Evolutionary conservation across 2,329 filamentous ascomycete species (phyloP).

Genomic region (Scleromitrula shiraiana): DNA sequence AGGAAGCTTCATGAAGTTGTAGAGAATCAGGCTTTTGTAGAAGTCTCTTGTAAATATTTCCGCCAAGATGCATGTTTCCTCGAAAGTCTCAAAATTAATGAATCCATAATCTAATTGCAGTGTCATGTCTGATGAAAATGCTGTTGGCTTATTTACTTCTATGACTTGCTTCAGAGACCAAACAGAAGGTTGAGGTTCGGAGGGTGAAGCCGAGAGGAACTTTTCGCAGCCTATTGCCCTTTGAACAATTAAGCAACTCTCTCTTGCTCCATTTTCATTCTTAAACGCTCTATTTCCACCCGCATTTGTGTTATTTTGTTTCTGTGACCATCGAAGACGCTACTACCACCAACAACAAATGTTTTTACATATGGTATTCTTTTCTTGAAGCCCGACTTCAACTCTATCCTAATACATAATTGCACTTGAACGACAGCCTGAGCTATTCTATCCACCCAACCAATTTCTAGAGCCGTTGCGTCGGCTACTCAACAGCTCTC

Average conservation of each 20-base stretch:
- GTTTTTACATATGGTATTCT: not conserved
- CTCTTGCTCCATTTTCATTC: not conserved
- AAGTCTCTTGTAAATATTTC: slow-evolving; percentile 25
- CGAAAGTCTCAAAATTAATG: slow-evolving; percentile 23
- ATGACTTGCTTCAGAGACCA: slow-evolving; percentile 28
- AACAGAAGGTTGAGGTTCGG: slow-evolving; percentile 17
- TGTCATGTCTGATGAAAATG: slow-evolving; percentile 8
- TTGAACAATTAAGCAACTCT: not conserved
- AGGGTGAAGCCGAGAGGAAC: not conserved
- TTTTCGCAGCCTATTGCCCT: not conserved
- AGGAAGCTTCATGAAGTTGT: slow-evolving; percentile 24
- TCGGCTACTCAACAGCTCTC: not conserved
- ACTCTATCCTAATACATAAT: not conserved
- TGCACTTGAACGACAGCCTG: not conserved
- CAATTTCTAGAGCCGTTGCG: not conserved
- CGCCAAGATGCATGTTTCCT: slow-evolving; percentile 24
- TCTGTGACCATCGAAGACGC: not conserved
- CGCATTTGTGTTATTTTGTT: not conserved
- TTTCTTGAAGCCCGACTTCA: not conserved
- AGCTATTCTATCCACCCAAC: not conserved
- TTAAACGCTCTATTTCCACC: not conserved
- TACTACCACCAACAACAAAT: not conserved
- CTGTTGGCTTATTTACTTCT: slow-evolving; percentile 16
- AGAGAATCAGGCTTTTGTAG: slow-evolving; percentile 19
- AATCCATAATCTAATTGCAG: slow-evolving; percentile 25